phyloP scores from a whole-genome alignment of 345 rosid genomes.

The Combretum micranthum region DNA sequence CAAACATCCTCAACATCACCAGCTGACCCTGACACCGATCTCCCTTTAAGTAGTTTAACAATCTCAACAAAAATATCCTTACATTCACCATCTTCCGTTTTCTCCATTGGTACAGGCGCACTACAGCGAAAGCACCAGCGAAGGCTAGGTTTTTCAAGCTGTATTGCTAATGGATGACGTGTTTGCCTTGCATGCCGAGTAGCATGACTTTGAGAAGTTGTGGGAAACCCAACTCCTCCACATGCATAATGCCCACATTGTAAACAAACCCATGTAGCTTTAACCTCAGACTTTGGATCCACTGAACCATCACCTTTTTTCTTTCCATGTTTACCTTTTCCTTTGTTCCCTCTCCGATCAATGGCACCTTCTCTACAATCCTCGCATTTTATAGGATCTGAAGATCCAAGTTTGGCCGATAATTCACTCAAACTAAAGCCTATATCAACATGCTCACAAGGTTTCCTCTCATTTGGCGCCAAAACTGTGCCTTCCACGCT shows the following conservation, averaged over 20 bases:
- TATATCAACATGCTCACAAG: constrained; percentile 59
- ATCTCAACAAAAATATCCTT: constrained; percentile 46
- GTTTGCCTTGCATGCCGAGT: constrained; percentile 56
- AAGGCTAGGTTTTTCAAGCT: constrained; percentile 74
- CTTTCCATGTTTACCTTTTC: constrained; percentile 62
- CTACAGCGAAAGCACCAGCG: constrained; percentile 81
- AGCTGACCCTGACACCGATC: constrained; percentile 22
- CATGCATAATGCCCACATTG: constrained; percentile 84
- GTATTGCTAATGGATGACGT: constrained; percentile 66
- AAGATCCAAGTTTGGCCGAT: constrained; percentile 47
- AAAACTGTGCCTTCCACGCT: constrained; percentile 18
- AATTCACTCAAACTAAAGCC: constrained; percentile 50
- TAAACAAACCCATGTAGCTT: constrained; percentile 91
- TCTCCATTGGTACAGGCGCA: constrained; percentile 61
- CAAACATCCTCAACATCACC: constrained; percentile 50
- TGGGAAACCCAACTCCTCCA: constrained; percentile 88
- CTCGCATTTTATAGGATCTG: constrained; percentile 51
- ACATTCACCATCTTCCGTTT: constrained; percentile 47
- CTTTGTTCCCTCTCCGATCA: constrained; percentile 57
- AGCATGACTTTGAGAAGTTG: constrained; percentile 68
- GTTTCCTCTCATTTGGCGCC: constrained; percentile 33
- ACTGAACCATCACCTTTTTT: constrained; percentile 40
- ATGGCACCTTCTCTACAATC: constrained; percentile 61
- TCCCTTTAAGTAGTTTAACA: constrained; percentile 56
- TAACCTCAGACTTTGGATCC: constrained; percentile 47